Evolutionary conservation across 1,284 basidiomycete species (phyloP).

Genomic region (Pisolithus thermaeus): DNA sequence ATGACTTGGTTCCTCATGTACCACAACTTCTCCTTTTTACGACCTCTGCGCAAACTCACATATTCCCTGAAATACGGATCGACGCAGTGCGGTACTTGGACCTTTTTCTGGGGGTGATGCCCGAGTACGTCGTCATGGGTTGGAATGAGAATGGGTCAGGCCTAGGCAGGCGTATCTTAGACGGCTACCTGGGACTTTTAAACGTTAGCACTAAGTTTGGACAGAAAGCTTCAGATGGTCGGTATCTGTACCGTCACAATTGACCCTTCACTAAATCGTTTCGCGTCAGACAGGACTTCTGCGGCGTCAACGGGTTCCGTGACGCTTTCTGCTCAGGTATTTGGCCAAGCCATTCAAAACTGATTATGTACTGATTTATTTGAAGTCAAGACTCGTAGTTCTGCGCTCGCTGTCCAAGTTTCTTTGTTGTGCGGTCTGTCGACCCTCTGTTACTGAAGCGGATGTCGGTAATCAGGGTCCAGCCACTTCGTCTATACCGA

Average conservation of each 20-base stretch:
- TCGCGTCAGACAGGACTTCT: constrained; percentile 40
- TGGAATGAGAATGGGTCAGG: constrained; percentile 51
- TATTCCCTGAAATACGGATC: constrained; percentile 89
- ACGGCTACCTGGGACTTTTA: constrained; percentile 72
- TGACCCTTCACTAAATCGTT: neutral
- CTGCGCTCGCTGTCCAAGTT: constrained; percentile 58
- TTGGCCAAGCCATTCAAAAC: constrained; percentile 17
- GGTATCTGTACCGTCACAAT: neutral
- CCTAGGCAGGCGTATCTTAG: constrained; percentile 60
- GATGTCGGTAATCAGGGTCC: constrained; percentile 10
- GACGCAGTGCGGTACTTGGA: constrained; percentile 85
- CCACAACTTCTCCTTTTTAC: constrained; percentile 77
- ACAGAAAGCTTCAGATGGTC: constrained; percentile 43
- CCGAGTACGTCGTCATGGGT: constrained; percentile 60
- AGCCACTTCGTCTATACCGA: constrained; percentile 22
- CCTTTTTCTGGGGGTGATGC: constrained; percentile 70
- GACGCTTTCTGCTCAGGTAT: constrained; percentile 56
- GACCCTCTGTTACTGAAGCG: constrained; percentile 9
- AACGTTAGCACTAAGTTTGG: constrained; percentile 60
- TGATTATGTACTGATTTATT: constrained; percentile 5
- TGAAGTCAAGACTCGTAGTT: constrained; percentile 58
- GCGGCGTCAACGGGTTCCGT: constrained; percentile 62
- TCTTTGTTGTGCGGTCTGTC: constrained; percentile 39
- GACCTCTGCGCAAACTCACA: constrained; percentile 89
- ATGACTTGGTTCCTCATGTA: constrained; percentile 65